Conservation (phyloP, 2,329 filamentous ascomycete species). For the Endothia cerciana region DNA sequence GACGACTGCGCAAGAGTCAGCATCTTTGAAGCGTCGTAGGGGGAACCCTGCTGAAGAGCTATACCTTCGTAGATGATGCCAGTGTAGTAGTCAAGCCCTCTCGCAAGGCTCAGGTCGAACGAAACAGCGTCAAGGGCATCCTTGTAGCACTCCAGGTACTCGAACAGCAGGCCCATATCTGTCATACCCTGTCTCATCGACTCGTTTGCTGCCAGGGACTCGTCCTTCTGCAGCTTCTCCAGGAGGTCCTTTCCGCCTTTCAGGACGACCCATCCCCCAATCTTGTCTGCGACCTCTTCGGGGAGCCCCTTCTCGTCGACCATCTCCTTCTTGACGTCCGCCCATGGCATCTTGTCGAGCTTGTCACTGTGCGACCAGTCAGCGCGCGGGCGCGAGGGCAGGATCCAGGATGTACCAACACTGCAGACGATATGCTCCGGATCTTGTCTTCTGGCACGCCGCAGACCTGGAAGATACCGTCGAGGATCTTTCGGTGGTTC, state of each 20-base stretch:
- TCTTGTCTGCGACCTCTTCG: constrained; percentile 78
- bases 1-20: constrained; percentile 16
- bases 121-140: constrained; percentile 71
- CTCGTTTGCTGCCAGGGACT: constrained; percentile 69
- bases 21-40: not conserved
- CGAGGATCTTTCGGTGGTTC: constrained; percentile 92
- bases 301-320: constrained; percentile 86
- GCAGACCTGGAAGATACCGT: constrained; percentile 89
- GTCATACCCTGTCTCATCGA: constrained; percentile 78
- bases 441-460: constrained; percentile 88
- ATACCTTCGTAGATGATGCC: constrained; percentile 39
- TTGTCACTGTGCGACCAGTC: constrained; percentile 62
- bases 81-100: constrained; percentile 85
- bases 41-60: constrained; percentile 14
- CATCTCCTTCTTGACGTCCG: constrained; percentile 90
- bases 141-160: constrained; percentile 79
- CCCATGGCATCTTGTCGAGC: constrained; percentile 90
- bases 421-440: constrained; percentile 85
- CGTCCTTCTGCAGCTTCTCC: constrained; percentile 68
- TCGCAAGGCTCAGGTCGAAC: constrained; percentile 87
- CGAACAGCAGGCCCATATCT: constrained; percentile 80
- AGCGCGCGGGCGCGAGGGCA: not conserved
- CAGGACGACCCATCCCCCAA: constrained; percentile 80
- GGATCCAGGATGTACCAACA: constrained; percentile 42
- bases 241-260: constrained; percentile 73